Evolutionary conservation across 768 basidiomycete genomes (phyloP), one percentile per base, ranked within the genome.

Genomic region (Pisolithus marmoratus): DNA sequence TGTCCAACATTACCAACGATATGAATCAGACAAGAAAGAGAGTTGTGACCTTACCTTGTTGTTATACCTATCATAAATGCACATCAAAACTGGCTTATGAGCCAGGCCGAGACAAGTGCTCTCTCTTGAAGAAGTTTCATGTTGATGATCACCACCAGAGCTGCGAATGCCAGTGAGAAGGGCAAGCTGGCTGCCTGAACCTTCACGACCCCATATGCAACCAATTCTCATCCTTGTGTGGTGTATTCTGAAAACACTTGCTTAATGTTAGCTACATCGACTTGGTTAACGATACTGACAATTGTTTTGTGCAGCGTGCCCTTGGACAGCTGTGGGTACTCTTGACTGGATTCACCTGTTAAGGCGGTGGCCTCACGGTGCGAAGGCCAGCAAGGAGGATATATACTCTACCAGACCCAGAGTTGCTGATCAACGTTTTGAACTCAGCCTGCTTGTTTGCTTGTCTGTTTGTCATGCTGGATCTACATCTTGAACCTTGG

Each of bases 271-370:
- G 85, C 78, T 20, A 93, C 79, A 68, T 98, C 96, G 73, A 99
- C 91, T 77, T 95, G 87, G 77, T 99, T 99, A 77, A 98, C 94
- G 60, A 98, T 87, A 92, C 96, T 95, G 26, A 96, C 98, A 63
- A 99, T 89, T 47, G 87, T 90, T 72, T 98, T 99, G 65, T 94
- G 84, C 26, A 26, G 26, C 26, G 7, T 4, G 4, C 9, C 27
- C 27, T 27, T 7, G 27, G 27, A 27, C 6, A 27, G 27, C 27
- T 7, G 27, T 27, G 27, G 27, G n/a, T 27, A 27, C 27, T 27
- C 27, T 27, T 27, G 27, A 5, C 27, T 5, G 27, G 27, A 27
- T 9, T 1, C 9, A 9, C 9, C 27, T 9, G 9, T 27, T 9
- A 27, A 27, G 27, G 27, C 27, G 9, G 27, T 5, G 27, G 27